Percentiles rank a stretch among this genome's conserved stretches.
These are phyloP conservation scores for Calonectria crousiana DNA, from an alignment of 2,329 filamentous ascomycete species.

Conservation along the genomic window DNA sequence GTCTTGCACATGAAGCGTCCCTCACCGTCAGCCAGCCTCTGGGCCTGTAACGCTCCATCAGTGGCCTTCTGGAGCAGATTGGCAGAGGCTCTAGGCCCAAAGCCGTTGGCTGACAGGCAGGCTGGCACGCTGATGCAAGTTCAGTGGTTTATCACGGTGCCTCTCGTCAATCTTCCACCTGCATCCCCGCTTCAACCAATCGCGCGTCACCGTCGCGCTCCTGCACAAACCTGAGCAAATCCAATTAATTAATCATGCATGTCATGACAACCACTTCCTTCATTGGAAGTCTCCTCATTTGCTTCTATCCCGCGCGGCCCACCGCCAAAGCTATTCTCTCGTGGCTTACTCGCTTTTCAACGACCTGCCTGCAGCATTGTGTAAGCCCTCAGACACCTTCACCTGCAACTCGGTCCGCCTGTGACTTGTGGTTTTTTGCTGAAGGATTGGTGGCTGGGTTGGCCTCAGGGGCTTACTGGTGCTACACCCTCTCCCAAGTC, in stretches of 20 bases:
- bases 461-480: constrained; percentile 40
- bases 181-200: constrained; percentile 36
- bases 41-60: constrained; percentile 24
- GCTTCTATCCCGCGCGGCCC: constrained; percentile 6
- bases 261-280: constrained; percentile 37
- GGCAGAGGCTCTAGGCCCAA: constrained; percentile 11
- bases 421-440: constrained; percentile 16
- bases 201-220: constrained; percentile 22
- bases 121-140: constrained; percentile 15
- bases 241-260: constrained; percentile 46
- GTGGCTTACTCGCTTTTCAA: constrained; percentile 16
- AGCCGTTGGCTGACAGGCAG: constrained; percentile 5
- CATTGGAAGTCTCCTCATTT: constrained; percentile 24
- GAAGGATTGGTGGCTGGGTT: constrained; percentile 29
- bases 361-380: constrained; percentile 15
- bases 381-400: constrained; percentile 19
- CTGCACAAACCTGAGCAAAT: constrained; percentile 30
- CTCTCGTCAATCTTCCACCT: constrained; percentile 31
- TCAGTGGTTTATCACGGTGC: constrained; percentile 30
- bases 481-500: constrained; percentile 27
- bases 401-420: constrained; percentile 18
- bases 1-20: constrained; percentile 27
- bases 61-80: constrained; percentile 22
- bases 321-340: neutral
- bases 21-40: constrained; percentile 18